Percentiles rank a stretch among this genome's conserved stretches.
phyloP scores from a whole-genome alignment of 208 protist species.

The Kentomonas sorsogonicus region DNA sequence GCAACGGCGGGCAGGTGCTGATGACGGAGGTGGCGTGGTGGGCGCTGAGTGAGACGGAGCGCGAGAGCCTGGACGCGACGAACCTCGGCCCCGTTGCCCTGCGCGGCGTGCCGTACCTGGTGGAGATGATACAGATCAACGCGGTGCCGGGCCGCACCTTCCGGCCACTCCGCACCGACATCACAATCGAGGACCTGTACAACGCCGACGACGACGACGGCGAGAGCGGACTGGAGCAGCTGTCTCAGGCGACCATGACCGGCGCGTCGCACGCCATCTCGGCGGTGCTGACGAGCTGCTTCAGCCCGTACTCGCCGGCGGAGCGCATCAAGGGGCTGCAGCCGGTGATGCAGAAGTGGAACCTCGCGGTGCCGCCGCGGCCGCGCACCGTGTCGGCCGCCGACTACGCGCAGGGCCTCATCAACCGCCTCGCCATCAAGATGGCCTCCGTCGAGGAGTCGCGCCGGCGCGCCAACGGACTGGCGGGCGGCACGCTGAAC shows the following conservation, averaged over 20 bases:
- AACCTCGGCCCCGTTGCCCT: conserved; percentile 32
- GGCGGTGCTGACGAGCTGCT: conserved; percentile 27
- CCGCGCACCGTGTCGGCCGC: conserved; percentile 11
- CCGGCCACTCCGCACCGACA: conserved; percentile 40
- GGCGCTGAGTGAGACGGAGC: conserved; percentile 28
- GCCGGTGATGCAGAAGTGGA: conserved; percentile 31
- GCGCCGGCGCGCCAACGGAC: not conserved
- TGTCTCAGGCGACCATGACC: conserved; percentile 17
- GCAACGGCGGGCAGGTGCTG: conserved; percentile 70
- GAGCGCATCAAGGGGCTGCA: conserved; percentile 31
- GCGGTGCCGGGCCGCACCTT: conserved; percentile 33
- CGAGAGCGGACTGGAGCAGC: conserved; percentile 11
- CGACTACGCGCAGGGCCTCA: conserved; percentile 28
- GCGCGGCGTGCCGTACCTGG: conserved; percentile 45
- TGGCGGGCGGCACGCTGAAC: not conserved
- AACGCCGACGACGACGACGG: conserved; percentile 11
- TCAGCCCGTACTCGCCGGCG: conserved; percentile 26
- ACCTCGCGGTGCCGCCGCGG: conserved; percentile 12
- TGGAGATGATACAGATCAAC: conserved; percentile 62
- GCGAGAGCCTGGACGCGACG: conserved; percentile 13
- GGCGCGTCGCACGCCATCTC: conserved; percentile 15
- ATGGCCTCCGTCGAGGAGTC: conserved; percentile 14
- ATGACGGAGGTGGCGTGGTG: conserved; percentile 37
- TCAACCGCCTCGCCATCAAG: conserved; percentile 22
- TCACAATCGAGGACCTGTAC: conserved; percentile 16